Evolutionary conservation across 2,329 filamentous ascomycete genomes (phyloP), one percentile per base, ranked within the genome.

Genomic region (Exophiala alcalophila): DNA sequence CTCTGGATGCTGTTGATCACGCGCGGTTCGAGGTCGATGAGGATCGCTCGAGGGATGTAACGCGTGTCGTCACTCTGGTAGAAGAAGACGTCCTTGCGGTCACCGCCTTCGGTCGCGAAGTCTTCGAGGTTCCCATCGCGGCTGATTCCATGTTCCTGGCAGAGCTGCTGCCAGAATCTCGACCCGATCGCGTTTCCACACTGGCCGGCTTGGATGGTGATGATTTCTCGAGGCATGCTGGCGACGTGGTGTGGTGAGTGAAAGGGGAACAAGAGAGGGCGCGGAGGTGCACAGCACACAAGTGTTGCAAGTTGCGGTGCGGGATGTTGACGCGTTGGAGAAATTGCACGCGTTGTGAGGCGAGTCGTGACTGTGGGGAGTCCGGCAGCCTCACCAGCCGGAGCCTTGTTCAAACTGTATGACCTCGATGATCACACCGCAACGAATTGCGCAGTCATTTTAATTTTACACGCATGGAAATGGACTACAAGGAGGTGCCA

Each of bases 141-240:
- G 61, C 85, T 95, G 71, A 98, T 98, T 50, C 94, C 92, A 64
- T 98, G 92, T 69, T 98, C 92, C 65, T 91, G 85, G 67, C 92
- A 98, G 48, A 97, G 80, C 70, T 97, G 92, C 67, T 97, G 91
- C 92, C 92, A 98, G 71, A 98, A 98, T 64, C 97, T 88, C 61
- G 87, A 91, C 47, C 92, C 92, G 65, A 50, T 50, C 7, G 49
- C 44, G 43, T 53, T 55, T 39, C 54, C 49, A 32, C 52, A 56
- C 50, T 52, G 92, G 78, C 92, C 92, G 55, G 94, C 91, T 72
- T 98, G 92, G 60, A 98, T 85, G 51, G 94, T 98, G 69, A 98
- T 98, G 61, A 98, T 98, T 79, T 98, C 92, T 70, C 92, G 52
- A 44, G 54, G 54, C 54, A 57, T 57, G 16, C 12, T 38, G 27